Evolutionary conservation across 768 basidiomycete species (phyloP), one percentile per base, ranked within the genome.

Genomic region (Podaxis mareebaensis): DNA sequence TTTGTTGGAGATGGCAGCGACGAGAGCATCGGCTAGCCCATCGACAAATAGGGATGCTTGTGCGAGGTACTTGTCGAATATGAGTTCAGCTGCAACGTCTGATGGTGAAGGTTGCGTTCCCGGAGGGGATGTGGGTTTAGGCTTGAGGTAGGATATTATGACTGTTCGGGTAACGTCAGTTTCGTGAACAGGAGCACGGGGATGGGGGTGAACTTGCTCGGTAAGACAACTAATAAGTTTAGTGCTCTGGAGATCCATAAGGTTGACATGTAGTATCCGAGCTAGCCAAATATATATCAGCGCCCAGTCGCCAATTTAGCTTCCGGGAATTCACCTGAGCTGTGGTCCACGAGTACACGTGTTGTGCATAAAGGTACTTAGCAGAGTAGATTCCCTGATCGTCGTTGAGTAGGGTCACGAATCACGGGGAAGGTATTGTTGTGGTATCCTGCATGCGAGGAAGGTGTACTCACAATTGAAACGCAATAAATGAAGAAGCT

Each of bases 341-440:
- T 11, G 89, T 81, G 13, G 79, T 81, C 91, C 91, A 92, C 11
- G 76, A 71, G 68, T 88, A 92, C 10, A 88, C 76, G 69, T 92
- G 88, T 67, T 86, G 85, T 0, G 88, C 91, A 65, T 92, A 94
- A 39, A 93, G 75, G 67, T 92, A 92, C 73, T 93, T 93, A 63
- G 89, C 78, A 58, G 85, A 87, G 72, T 86, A 89, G 1, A 93
- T 73, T 17, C 90, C 92, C 83, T 89, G 63, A 24, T 8, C 40
- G 59, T 15, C 39, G 58, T 51, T 48, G 64, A 67, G 53, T 49
- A 52, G n/a, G 54, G 17, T 28, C 15, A 30, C 3, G 58, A 17
- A 46, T 30, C n/a, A 52, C 4, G 46, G 26, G n/a, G 49, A 36
- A 30, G 7, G 13, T n/a, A 7, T 6, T 30, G 28, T 30, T 30